phyloP scores from a whole-genome alignment of 768 basidiomycete genomes.

The Boletales sp. region DNA sequence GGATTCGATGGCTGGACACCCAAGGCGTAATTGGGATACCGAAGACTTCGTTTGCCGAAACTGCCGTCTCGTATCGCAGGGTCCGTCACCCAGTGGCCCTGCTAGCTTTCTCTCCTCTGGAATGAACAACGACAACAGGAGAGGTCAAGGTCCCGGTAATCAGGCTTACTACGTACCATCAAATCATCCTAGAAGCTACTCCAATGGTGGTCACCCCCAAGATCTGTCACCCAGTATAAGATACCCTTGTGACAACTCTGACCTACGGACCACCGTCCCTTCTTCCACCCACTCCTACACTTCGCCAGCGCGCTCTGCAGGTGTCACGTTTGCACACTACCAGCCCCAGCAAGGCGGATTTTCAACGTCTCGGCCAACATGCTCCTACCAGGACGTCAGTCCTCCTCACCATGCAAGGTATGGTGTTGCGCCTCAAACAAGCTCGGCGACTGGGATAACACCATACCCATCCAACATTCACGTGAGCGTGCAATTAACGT shows the following conservation, averaged over 20 bases:
- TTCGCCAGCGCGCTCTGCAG: slow-evolving; percentile 19
- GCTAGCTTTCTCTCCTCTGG: slow-evolving; percentile 5
- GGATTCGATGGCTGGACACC: slow-evolving; percentile 61
- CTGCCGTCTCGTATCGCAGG: slow-evolving; percentile 38
- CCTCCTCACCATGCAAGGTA: slow-evolving; percentile 17
- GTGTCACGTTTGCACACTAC: slow-evolving; percentile 36
- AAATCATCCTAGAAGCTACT: slow-evolving; percentile 17
- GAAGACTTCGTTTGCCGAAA: slow-evolving; percentile 76
- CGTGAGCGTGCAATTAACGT: slow-evolving; percentile 9
- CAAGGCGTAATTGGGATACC: slow-evolving; percentile 77
- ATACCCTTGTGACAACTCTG: slow-evolving; percentile 24
- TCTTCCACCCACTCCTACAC: slow-evolving; percentile 14
- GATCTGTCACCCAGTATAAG: slow-evolving; percentile 13
- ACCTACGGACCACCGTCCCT: slow-evolving; percentile 12
- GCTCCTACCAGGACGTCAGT: slow-evolving; percentile 19
- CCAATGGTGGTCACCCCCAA: slow-evolving; percentile 14
- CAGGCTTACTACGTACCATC: slow-evolving; percentile 12
- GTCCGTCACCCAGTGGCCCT: slow-evolving; percentile 5
- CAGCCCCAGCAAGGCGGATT: slow-evolving; percentile 37
- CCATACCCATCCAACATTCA: slow-evolving; percentile 26
- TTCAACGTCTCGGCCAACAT: slow-evolving; percentile 31
- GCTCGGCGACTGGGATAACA: slow-evolving; percentile 9
- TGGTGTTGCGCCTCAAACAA: slow-evolving; percentile 14
- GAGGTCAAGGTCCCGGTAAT: slow-evolving; percentile 9
- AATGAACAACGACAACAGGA: slow-evolving; percentile 1